A percentile compares a stretch with the other conserved stretches of the same genome.
Conservation (phyloP, 257 asterid species). For the Petunia secreta region DNA sequence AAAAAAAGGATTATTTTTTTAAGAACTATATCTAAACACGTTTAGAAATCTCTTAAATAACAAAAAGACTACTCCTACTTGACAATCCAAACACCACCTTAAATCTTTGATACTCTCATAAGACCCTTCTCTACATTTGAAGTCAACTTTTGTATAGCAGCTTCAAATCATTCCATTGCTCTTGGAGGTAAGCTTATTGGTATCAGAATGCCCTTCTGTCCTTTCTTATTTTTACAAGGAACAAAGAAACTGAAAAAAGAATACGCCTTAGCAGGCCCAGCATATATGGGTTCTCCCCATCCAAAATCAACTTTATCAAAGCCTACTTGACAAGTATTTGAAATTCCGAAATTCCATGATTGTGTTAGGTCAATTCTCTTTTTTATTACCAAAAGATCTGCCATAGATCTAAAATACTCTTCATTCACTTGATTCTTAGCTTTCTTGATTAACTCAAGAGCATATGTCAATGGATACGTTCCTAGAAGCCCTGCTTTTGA, state of each 20-base stretch:
- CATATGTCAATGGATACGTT: slow-evolving; percentile 26
- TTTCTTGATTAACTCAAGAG: slow-evolving; percentile 24
- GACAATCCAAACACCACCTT: background rate
- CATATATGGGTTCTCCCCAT: slow-evolving; percentile 28
- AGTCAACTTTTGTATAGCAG: background rate
- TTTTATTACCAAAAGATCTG: slow-evolving; percentile 33
- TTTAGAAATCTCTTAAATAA: no score
- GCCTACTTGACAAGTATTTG: background rate
- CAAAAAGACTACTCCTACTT: background rate
- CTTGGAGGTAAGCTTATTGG: slow-evolving; percentile 16
- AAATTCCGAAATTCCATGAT: background rate
- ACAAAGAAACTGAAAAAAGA: background rate
- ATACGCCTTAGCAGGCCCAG: slow-evolving; percentile 4
- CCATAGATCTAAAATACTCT: slow-evolving; percentile 33
- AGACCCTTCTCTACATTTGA: background rate
- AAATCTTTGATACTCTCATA: background rate
- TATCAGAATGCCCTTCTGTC: background rate
- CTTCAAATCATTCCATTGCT: slow-evolving; percentile 21
- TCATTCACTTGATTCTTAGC: slow-evolving; percentile 2
- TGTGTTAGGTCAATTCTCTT: slow-evolving; percentile 5
- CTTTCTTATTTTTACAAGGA: slow-evolving; percentile 15
- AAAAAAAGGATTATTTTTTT: no score
- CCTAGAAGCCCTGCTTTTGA: slow-evolving; percentile 17
- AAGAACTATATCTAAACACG: no score
- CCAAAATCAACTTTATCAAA: slow-evolving; percentile 29